Conservation (phyloP, 305 asterid genomes). For the Euphrasia arctica region DNA sequence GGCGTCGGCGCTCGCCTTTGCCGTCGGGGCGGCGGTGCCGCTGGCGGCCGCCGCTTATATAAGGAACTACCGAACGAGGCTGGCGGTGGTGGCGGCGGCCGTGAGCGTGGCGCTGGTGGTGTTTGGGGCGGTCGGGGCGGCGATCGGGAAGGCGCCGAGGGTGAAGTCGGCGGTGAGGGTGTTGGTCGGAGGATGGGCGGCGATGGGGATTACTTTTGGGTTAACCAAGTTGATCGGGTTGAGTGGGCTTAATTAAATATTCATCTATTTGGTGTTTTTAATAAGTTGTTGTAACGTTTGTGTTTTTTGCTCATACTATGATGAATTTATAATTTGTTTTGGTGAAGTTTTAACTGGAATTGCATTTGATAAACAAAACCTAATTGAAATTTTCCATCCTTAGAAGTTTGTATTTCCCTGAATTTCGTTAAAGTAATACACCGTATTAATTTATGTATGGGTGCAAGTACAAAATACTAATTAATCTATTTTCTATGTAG, state of each 20-base stretch:
- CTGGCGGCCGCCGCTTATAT: slow-evolving; percentile 46
- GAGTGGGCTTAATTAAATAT: slow-evolving; percentile 6
- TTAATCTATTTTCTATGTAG: no score
- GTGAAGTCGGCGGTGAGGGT: slow-evolving; percentile 41
- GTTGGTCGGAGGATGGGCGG: slow-evolving; percentile 56
- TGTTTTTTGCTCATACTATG: no score
- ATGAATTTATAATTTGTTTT: no score
- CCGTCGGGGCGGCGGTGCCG: slow-evolving; percentile 55
- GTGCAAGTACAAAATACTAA: no score
- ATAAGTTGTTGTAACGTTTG: no score
- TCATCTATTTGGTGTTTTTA: no score
- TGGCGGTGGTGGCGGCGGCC: slow-evolving; percentile 43
- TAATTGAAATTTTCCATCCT: no score
- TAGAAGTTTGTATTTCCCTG: no score
- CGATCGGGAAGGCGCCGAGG: slow-evolving; percentile 40
- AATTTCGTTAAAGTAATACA: no score
- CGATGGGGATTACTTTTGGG: slow-evolving; percentile 54
- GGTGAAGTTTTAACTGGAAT: no score
- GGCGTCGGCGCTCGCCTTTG: slow-evolving; percentile 50
- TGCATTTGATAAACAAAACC: no score
- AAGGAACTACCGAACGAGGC: slow-evolving; percentile 35
- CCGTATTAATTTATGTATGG: no score
- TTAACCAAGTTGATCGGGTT: slow-evolving; percentile 44
- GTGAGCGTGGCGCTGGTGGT: slow-evolving; percentile 44
- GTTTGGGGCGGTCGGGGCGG: slow-evolving; percentile 48